phyloP scores from a whole-genome alignment of 352 stramenopile species.

The Achlya hypogyna region DNA sequence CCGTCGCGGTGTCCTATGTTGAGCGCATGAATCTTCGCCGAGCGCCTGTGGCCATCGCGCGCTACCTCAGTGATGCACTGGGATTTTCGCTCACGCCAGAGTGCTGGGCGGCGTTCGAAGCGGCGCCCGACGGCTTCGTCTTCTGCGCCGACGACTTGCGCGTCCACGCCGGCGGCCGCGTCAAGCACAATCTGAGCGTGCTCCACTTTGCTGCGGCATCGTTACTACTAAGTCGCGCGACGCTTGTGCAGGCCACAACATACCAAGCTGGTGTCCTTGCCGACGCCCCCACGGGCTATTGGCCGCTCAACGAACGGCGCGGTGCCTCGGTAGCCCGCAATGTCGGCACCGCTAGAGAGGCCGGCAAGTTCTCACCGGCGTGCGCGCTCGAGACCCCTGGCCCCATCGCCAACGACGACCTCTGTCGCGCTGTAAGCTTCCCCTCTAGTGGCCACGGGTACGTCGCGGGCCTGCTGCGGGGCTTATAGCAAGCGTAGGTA shows the following conservation, averaged over 20 bases:
- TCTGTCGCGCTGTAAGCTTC: slow-evolving; percentile 65
- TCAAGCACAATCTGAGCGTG: slow-evolving; percentile 82
- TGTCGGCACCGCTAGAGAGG: slow-evolving; percentile 38
- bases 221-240: slow-evolving; percentile 65
- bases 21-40: slow-evolving; percentile 72
- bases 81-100: slow-evolving; percentile 35
- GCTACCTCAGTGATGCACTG: slow-evolving; percentile 41
- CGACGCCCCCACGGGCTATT: slow-evolving; percentile 73
- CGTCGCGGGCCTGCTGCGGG: slow-evolving; percentile 30
- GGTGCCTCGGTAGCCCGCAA: slow-evolving; percentile 62
- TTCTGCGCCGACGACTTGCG: slow-evolving; percentile 75
- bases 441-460: slow-evolving; percentile 47
- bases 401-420: slow-evolving; percentile 70
- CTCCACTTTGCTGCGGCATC: slow-evolving; percentile 85
- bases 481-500: neutral
- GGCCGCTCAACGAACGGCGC: slow-evolving; percentile 77
- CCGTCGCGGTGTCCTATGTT: slow-evolving; percentile 48
- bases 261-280: slow-evolving; percentile 71
- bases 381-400: slow-evolving; percentile 66
- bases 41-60: slow-evolving; percentile 46
- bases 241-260: slow-evolving; percentile 56
- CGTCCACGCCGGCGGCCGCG: slow-evolving; percentile 28
- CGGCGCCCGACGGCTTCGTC: slow-evolving; percentile 49
- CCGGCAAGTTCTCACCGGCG: slow-evolving; percentile 44
- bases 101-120: slow-evolving; percentile 36